Evolutionary conservation across 192 early-diverging fungal genomes (phyloP).

Genomic region (Backusella circina): DNA sequence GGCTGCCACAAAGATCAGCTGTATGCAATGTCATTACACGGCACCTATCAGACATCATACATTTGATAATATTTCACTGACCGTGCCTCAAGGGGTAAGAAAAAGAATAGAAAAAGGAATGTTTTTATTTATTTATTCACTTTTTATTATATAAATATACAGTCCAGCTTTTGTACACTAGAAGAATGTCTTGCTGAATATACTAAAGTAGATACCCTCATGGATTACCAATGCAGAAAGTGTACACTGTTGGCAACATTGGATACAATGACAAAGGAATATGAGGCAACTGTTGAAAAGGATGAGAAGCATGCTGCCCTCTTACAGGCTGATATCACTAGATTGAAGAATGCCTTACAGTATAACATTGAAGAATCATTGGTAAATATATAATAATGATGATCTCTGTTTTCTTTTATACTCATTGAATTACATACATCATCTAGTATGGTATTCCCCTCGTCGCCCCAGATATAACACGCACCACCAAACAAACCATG

Average conservation of each 20-base stretch:
- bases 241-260: conserved; percentile 55
- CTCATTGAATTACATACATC: not conserved
- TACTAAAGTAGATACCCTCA: conserved; percentile 59
- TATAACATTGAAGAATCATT: conserved; percentile 39
- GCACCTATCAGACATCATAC: conserved; percentile 69
- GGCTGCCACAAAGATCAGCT: conserved; percentile 66
- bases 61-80: conserved; percentile 67
- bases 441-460: conserved; percentile 32
- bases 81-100: conserved; percentile 45
- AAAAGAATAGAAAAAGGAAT: not conserved
- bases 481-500: conserved; percentile 75
- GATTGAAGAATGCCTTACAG: conserved; percentile 35
- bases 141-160: not conserved
- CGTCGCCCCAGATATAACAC: conserved; percentile 22
- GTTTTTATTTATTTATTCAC: not conserved
- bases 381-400: conserved; percentile 34
- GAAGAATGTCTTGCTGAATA: conserved; percentile 62
- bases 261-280: conserved; percentile 22
- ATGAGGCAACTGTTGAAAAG: conserved; percentile 7
- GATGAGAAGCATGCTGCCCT: not conserved
- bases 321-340: conserved; percentile 30
- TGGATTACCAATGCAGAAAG: conserved; percentile 62
- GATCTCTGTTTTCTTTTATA: not conserved
- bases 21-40: conserved; percentile 69
- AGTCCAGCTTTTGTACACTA: conserved; percentile 46